Evolutionary conservation across 306 rosid genomes (phyloP), one percentile per base, ranked within the genome.

Genomic region (Parietaria judaica): DNA sequence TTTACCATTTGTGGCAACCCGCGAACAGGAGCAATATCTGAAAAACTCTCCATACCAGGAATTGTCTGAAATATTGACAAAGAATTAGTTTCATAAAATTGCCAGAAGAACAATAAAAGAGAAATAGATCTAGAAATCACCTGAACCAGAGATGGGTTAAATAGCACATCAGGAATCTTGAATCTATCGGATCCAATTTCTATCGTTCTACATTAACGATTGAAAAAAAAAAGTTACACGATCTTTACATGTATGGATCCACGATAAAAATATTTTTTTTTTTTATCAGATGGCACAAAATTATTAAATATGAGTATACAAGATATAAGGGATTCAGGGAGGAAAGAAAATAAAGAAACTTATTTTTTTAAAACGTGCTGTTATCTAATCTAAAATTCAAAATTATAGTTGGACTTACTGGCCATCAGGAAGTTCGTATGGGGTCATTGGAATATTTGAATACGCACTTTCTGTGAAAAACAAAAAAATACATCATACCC

Each of bases 381-480:
- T 23, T 23, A 35, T 41, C 14, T n/a, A 46, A 61, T 55, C 61
- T 10, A 36, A 52, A 47, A 54, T 58, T 64, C 35, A 38, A n/a
- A 34, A 16, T 5, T 23, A 34, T 63, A 41, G 9, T 59, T 37
- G 43, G 48, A 82, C 99, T 94, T 79, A 94, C 99, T 94, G 99
- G 90, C 99, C 99, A 79, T 94, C 99, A 74, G 99, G 99, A 66
- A 94, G 99, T 78, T 94, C 99, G 61, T 88, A 94, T 10, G 99
- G 66, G 50, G 99, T 94, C 84, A 78, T 94, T 54, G 99, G 99
- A 69, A 94, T 94, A 80, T 94, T 94, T 37, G 97, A 94, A 81
- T 94, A 94, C 23, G 97, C 78, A 60, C 64, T 92, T 79, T 92
- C 99, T 92, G 87, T 58, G 70, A 62, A 12, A 45, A 51, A 14